These are phyloP conservation scores for Theobroma cacao DNA, from an alignment of 345 rosid species.

Conservation along the genomic window DNA sequence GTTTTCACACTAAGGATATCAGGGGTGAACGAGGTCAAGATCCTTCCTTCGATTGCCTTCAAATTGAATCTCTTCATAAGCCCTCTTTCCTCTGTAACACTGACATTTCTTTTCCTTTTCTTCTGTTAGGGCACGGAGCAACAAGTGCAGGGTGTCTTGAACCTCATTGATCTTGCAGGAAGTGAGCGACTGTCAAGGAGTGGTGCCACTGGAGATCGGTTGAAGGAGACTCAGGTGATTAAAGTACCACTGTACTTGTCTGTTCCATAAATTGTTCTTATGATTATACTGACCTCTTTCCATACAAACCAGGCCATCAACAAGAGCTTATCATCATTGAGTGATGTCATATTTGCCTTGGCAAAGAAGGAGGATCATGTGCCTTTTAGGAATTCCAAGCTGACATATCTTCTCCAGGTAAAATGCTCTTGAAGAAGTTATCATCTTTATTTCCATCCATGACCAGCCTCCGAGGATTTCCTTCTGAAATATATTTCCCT, in stretches of 20 bases:
- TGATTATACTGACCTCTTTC: conserved; percentile 5
- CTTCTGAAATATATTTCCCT: background rate
- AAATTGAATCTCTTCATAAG: background rate
- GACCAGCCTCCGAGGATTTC: conserved; percentile 54
- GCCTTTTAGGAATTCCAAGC: conserved; percentile 88
- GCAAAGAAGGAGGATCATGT: conserved; percentile 96
- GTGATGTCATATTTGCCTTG: conserved; percentile 87
- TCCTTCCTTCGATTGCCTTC: background rate
- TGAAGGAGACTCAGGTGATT: conserved; percentile 89
- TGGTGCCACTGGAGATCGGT: conserved; percentile 88
- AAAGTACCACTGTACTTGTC: background rate
- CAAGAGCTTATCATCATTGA: conserved; percentile 76
- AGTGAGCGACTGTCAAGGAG: conserved; percentile 91
- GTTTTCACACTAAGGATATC: conserved; percentile 83
- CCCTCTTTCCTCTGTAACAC: background rate
- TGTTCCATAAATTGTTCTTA: background rate
- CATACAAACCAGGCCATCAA: conserved; percentile 71
- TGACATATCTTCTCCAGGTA: conserved; percentile 96
- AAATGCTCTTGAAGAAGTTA: conserved; percentile 39
- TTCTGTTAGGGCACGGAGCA: conserved; percentile 72
- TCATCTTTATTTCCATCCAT: conserved; percentile 30
- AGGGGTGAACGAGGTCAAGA: conserved; percentile 78
- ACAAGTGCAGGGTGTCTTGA: conserved; percentile 90
- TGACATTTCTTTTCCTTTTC: conserved; percentile 13
- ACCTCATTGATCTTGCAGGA: conserved; percentile 94